Conservation (phyloP, 2,329 filamentous ascomycete genomes). For the Beauveria asiatica region DNA sequence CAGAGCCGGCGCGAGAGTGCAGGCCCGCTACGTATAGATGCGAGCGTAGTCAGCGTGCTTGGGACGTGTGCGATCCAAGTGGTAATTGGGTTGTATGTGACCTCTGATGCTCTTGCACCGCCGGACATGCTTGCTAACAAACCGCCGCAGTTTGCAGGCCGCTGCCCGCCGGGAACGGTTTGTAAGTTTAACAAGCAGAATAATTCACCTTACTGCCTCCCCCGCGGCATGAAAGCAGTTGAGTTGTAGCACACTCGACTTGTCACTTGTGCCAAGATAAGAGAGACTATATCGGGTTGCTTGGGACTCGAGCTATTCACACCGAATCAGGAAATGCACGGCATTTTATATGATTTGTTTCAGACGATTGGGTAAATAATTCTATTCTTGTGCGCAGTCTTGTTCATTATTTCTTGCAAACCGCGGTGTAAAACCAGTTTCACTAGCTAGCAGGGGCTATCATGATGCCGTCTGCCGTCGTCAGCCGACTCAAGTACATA, state of each 20-base stretch:
- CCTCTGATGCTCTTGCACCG: too few species aligned
- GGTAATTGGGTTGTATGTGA: neutral
- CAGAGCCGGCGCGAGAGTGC: neutral
- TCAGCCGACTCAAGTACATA: neutral
- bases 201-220: neutral
- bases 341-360: too few species aligned
- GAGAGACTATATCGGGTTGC: too few species aligned
- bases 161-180: neutral
- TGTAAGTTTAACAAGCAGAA: neutral
- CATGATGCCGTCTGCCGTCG: neutral
- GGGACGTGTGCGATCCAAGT: neutral
- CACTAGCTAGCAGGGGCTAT: neutral
- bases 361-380: too few species aligned
- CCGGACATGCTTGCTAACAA: neutral
- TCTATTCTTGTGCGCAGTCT: neutral
- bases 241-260: too few species aligned
- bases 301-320: too few species aligned
- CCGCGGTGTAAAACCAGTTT: neutral
- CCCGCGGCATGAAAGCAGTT: rapidly evolving
- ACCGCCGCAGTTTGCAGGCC: neutral
- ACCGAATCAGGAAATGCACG: too few species aligned
- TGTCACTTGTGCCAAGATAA: too few species aligned
- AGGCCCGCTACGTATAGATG: neutral
- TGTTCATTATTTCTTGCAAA: neutral
- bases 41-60: neutral